Base-by-base conservation (phyloP, 2,329 filamentous ascomycete species). In the Colletotrichum lentis region DNA sequence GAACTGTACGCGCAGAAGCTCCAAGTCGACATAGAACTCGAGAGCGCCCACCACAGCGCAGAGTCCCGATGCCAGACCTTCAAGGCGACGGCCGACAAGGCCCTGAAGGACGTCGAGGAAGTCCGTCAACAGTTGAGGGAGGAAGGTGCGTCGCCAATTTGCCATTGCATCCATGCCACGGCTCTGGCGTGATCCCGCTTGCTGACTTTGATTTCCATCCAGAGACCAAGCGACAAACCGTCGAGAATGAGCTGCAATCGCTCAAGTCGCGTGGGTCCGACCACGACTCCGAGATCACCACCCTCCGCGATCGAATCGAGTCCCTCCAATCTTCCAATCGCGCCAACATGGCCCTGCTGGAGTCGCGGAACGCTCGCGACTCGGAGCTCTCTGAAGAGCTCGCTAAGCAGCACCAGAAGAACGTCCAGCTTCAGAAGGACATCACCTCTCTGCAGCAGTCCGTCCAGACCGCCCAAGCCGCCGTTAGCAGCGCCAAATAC, bases 271-370 rank as follows among this genome's bases (percentile, higher is more conserved):
- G 91, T 5, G 90, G 88, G 22, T 89, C 90, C 1, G 90, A 89
- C 69, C 91, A 93, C 2, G 88, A 91, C 67, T 89, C 90, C 37
- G 91, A 94, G 74, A 86, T 92, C 67, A 90, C 92, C 73, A 88
- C 88, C 2, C 85, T 99, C 16, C 90, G 92, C 74, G 88, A 92
- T 67, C 94, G 95, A 73, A 93, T 99, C 74, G 84, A 90, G 56
- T 92, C 93, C 0, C 88, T 99, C 3, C 94, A 99, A 79, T 90
- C 92, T 0, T 96, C 95, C 7, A 98, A 97, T 76, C 91, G 96
- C 70, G 95, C 97, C 71, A 95, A 94, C 16, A 81, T 98, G 5
- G 90, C 92, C 49, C 88, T 97, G 41, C 90, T 98, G 70, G 95
- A 98, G 75, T 91, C 93, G 20, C 97, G 97, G 80, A 93, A 92